Base-by-base conservation (phyloP, 164 flowering plant genomes). In the Chimonanthus salicifolius region DNA sequence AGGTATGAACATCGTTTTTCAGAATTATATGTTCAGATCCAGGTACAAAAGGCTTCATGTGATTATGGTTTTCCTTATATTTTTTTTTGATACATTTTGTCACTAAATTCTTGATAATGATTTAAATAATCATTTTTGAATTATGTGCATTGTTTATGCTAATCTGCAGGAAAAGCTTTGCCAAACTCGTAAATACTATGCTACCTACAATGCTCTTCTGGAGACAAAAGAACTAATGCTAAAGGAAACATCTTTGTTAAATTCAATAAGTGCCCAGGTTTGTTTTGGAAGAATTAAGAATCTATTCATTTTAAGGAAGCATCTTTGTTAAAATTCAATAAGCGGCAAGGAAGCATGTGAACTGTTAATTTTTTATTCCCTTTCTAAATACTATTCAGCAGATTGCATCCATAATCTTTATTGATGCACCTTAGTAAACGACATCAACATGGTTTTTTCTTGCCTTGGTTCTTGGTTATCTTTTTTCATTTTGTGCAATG, bases 231-330 rank as follows among this genome's bases (percentile, higher is more conserved):
- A 92, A 54, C 71, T 90, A 83, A 87, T 89, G 92, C 79, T 86
- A 16, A 94, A 94, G 82, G 98, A 94, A 78, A 88, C 81, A 63
- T 90, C 97, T 50, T 87, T 94, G 69, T 75, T 94, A 74, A 91
- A 88, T 76, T 94, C 98, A 63, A 82, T 92, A 74, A 85, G 79
- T 75, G 87, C 90, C 74, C 98, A 94, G 96, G 98, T 94, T 68
- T 60, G 80, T 72, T 69, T 65, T 48, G 58, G 48, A 58, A 62
- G 70, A 60, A 49, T 72, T 66, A 11, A 54, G 60, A 11, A 54
- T 74, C 13, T 62, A 43, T 48, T 58, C 18, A 67, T 21, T 69
- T 64, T 62, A 46, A 10, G 3, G 62, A 7, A 58, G 16, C 46
- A 21, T 21, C 33, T 33, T 33, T 33, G 33, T 33, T 33, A 33